Base-by-base conservation (phyloP, 202 grass and related monocot species). In the Hordeum pubiflorum region DNA sequence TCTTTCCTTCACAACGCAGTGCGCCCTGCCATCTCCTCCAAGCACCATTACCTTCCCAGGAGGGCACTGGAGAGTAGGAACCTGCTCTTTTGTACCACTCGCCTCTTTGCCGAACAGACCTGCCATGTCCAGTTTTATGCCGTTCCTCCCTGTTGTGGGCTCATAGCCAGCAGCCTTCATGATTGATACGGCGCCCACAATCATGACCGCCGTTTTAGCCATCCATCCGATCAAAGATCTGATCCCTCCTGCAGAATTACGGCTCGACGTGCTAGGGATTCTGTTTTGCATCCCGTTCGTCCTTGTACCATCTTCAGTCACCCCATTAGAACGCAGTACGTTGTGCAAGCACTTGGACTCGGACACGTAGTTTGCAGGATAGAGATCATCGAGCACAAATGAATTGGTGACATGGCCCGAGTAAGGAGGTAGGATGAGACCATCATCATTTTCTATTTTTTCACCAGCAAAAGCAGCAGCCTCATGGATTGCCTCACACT, bases 1-100 rank as follows among this genome's bases (percentile, higher is more conserved):
- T 27, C 94, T 73, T 79, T 91, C 92, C 82, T 89, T 97, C 24
- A 91, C 94, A 41, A 97, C 50, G 18, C 91, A 97, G 60, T 78
- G 87, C 1, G 61, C 80, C 62, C 87, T 81, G 34, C 94, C 94
- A 11, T 86, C 57, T 81, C 91, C 87, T 82, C 90, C 87, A 10
- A 90, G 1, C 4, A 94, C 70, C 79, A 94, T 54, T 50, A 92
- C 56, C 62, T 94, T 89, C 36, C 90, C 94, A 5, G 75, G 82
- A 8, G 85, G 94, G 74, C 94, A 97, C 14, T 82, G 73, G 4
- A 82, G 36, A 59, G 36, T 22, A 10, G 33, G 67, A 17, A 14
- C 40, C 10, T 17, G 29, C 24, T 82, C 71, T 20, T 32, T 73
- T 57, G 15, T 13, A 7, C 9, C 3, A 2, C 5, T 26, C 33